Conservation (phyloP, 2,329 filamentous ascomycete species). For the Clathrospora elynae region DNA sequence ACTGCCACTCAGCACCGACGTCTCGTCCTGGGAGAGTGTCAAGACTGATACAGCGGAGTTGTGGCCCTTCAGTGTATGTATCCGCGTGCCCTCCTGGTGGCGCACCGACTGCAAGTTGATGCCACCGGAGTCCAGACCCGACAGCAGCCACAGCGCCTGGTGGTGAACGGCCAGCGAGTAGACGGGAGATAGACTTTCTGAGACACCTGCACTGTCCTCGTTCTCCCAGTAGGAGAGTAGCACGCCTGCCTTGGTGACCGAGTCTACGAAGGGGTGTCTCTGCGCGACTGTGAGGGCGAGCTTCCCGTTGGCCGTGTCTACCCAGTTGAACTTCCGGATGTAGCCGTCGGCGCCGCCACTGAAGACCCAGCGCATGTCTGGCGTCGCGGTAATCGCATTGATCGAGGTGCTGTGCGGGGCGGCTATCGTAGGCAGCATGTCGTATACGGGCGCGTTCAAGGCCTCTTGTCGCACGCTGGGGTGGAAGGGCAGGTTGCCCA, state of each 20-base stretch:
- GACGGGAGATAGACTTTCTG: constrained; percentile 75
- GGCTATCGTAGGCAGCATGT: constrained; percentile 96
- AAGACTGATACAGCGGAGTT: constrained; percentile 91
- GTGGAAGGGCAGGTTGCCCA: constrained; percentile 54
- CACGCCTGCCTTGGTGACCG: constrained; percentile 91
- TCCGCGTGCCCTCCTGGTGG: constrained; percentile 91
- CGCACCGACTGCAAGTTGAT: constrained; percentile 94
- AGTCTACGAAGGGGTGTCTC: constrained; percentile 95
- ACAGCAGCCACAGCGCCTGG: constrained; percentile 87
- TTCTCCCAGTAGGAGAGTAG: constrained; percentile 99
- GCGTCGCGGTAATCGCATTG: constrained; percentile 88
- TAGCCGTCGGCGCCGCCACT: constrained; percentile 94
- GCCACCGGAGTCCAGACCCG: constrained; percentile 84
- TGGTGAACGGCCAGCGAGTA: constrained; percentile 93
- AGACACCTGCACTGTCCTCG: constrained; percentile 71
- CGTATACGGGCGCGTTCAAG: constrained; percentile 80
- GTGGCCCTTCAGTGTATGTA: constrained; percentile 79
- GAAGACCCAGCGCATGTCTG: constrained; percentile 93
- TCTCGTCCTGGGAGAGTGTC: constrained; percentile 80
- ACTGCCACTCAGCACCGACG: constrained; percentile 84
- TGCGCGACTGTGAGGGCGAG: constrained; percentile 92
- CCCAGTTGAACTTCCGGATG: constrained; percentile 95
- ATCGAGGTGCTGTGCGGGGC: constrained; percentile 95
- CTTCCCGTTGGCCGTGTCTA: constrained; percentile 93
- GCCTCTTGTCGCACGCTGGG: constrained; percentile 75